Percentiles rank a stretch among this genome's conserved stretches.
phyloP scores from a whole-genome alignment of 1,139 yeast species.

The Arxiozyma slooffiae region DNA sequence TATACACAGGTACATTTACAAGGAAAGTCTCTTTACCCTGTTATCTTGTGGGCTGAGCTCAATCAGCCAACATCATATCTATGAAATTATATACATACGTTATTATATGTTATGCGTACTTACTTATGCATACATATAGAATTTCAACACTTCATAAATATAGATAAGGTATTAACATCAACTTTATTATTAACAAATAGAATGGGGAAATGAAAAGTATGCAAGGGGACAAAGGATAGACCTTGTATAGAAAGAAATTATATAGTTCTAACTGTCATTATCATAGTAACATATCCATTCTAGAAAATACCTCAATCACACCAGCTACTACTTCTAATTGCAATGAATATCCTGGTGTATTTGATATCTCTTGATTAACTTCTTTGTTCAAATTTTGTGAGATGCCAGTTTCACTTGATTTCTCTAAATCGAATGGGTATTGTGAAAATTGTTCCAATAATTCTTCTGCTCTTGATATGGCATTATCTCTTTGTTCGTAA shows the following conservation, averaged over 20 bases:
- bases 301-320: slow-evolving; percentile 45
- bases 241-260: neutral
- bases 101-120: neutral
- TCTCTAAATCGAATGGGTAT: slow-evolving; percentile 61
- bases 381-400: slow-evolving; percentile 70
- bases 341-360: slow-evolving; percentile 48
- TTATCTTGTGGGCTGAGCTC: neutral
- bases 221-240: neutral
- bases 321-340: slow-evolving; percentile 89
- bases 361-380: slow-evolving; percentile 55
- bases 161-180: neutral
- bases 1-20: neutral
- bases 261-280: neutral
- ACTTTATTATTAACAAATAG: too few relatives aligned
- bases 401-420: slow-evolving; percentile 54
- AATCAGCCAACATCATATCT: neutral
- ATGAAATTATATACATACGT: neutral
- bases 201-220: neutral
- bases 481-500: slow-evolving; percentile 86
- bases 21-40: neutral
- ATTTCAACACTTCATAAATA: neutral
- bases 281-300: slow-evolving; percentile 38
- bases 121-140: neutral
- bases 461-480: slow-evolving; percentile 89
- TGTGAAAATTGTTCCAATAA: slow-evolving; percentile 71